These are phyloP conservation scores for Capsella bursapastoris DNA, from an alignment of 345 rosid genomes.

Conservation along the genomic window DNA sequence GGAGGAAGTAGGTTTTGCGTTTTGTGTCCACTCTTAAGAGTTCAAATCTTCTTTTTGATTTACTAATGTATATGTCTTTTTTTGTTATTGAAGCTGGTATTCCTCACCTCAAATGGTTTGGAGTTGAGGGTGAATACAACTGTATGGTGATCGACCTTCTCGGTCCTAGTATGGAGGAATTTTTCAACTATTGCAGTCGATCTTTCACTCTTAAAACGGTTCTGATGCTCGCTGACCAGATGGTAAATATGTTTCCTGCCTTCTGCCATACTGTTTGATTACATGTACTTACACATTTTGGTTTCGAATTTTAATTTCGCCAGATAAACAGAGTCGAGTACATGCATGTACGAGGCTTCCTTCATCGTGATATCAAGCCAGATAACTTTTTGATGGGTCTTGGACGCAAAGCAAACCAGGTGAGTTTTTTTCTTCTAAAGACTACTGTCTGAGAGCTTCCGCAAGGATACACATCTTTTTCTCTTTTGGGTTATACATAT, in stretches of 20 bases:
- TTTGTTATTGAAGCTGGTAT: slow-evolving; percentile 62
- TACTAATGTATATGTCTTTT: not conserved
- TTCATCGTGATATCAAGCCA: slow-evolving; percentile 98
- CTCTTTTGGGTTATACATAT: not conserved
- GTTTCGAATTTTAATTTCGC: not conserved
- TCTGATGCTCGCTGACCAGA: slow-evolving; percentile 90
- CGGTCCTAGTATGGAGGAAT: slow-evolving; percentile 90
- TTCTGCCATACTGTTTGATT: not conserved
- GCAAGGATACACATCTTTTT: not conserved
- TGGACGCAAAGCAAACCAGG: slow-evolving; percentile 98
- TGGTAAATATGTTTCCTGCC: slow-evolving; percentile 47
- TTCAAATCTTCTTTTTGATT: not conserved
- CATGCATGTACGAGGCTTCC: slow-evolving; percentile 92
- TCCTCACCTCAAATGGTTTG: slow-evolving; percentile 93
- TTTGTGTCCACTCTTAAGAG: slow-evolving; percentile 4
- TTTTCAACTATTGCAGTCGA: slow-evolving; percentile 84
- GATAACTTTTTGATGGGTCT: slow-evolving; percentile 98
- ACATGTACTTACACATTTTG: not conserved
- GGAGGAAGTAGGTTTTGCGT: slow-evolving; percentile 77
- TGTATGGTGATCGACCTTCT: slow-evolving; percentile 93
- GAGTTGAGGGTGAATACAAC: slow-evolving; percentile 81
- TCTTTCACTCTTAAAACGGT: slow-evolving; percentile 78
- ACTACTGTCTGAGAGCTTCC: slow-evolving; percentile 5
- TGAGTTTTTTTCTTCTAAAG: slow-evolving; percentile 21
- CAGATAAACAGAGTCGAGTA: slow-evolving; percentile 90